Evolutionary conservation across 2,329 filamentous ascomycete genomes (phyloP).

Genomic region (Hyphodiscus sp.): DNA sequence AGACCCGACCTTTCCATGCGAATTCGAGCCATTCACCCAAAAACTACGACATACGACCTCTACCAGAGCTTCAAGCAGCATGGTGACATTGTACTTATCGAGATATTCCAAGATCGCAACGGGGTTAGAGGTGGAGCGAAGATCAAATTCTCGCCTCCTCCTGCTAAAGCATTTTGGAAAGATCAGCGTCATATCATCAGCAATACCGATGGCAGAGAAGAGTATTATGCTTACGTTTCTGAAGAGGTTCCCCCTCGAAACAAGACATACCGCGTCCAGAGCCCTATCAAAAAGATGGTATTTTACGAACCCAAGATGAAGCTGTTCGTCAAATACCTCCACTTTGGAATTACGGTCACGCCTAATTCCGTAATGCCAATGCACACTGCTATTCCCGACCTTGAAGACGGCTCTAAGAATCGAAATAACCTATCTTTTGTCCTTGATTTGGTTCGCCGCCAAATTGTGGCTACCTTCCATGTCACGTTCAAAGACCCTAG

Average conservation of each 20-base stretch:
- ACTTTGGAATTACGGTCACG: constrained; percentile 55
- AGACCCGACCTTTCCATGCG: neutral
- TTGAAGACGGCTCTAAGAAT: neutral
- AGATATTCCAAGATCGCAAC: constrained; percentile 42
- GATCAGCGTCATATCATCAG: neutral
- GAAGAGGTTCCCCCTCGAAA: constrained; percentile 2
- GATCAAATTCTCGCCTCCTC: constrained; percentile 54
- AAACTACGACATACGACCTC: constrained; percentile 36
- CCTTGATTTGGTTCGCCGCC: constrained; percentile 35
- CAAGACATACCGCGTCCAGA: constrained; percentile 21
- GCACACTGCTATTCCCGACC: constrained; percentile 34
- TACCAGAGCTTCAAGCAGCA: constrained; percentile 45
- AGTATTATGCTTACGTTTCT: constrained; percentile 19
- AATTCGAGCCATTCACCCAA: neutral
- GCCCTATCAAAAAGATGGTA: constrained; percentile 27
- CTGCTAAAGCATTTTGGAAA: constrained; percentile 44
- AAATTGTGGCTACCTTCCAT: constrained; percentile 37
- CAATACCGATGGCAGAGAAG: neutral
- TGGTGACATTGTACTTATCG: constrained; percentile 49
- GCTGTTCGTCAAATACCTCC: constrained; percentile 41
- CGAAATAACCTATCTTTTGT: constrained; percentile 30
- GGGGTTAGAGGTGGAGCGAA: constrained; percentile 38
- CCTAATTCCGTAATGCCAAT: constrained; percentile 53
- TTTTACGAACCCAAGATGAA: constrained; percentile 33
- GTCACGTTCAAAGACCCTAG: constrained; percentile 25